A percentile compares a stretch with the other conserved stretches of the same genome.
Evolutionary conservation across 192 early-diverging fungal genomes (phyloP).

Genomic region (Coemansia sp.): DNA sequence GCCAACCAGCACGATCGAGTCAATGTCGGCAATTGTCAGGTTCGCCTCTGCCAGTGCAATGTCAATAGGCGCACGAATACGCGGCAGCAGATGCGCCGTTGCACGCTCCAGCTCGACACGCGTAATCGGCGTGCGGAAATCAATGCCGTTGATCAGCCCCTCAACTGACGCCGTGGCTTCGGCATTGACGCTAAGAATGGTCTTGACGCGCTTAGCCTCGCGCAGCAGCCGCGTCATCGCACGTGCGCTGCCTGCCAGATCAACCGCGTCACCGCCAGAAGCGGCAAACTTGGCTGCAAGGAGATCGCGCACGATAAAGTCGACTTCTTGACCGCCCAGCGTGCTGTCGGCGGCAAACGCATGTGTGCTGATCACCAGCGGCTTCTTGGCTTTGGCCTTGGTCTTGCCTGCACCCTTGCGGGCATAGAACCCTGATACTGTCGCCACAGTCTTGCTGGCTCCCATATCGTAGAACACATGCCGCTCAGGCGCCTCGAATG

Average conservation of each 20-base stretch:
- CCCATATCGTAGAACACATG: constrained; percentile 99
- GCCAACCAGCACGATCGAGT: constrained; percentile 92
- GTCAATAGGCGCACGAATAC: constrained; percentile 75
- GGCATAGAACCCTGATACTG: constrained; percentile 77
- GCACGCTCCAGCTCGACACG: constrained; percentile 76
- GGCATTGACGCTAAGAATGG: constrained; percentile 91
- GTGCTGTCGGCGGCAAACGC: constrained; percentile 78
- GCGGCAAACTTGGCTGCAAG: constrained; percentile 76
- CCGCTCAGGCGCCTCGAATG: constrained; percentile 64
- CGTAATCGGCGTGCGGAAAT: constrained; percentile 78
- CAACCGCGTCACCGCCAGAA: constrained; percentile 51
- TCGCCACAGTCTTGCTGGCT: constrained; percentile 88
- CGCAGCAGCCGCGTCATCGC: constrained; percentile 88
- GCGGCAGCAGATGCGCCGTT: constrained; percentile 61
- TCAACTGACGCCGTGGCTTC: constrained; percentile 87
- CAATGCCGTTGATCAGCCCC: constrained; percentile 78
- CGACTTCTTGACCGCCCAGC: constrained; percentile 87
- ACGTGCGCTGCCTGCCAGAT: constrained; percentile 66
- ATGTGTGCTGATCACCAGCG: constrained; percentile 75
- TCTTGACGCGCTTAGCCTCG: constrained; percentile 95
- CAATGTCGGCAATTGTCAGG: constrained; percentile 66
- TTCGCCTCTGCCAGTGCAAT: constrained; percentile 67
- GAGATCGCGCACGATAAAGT: constrained; percentile 77
- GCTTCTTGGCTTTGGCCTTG: constrained; percentile 49
- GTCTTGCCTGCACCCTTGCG: constrained; percentile 54